Evolutionary conservation across 2,329 filamentous ascomycete species (phyloP), one percentile per base, ranked within the genome.

Genomic region (Trichoderma asperellum): DNA sequence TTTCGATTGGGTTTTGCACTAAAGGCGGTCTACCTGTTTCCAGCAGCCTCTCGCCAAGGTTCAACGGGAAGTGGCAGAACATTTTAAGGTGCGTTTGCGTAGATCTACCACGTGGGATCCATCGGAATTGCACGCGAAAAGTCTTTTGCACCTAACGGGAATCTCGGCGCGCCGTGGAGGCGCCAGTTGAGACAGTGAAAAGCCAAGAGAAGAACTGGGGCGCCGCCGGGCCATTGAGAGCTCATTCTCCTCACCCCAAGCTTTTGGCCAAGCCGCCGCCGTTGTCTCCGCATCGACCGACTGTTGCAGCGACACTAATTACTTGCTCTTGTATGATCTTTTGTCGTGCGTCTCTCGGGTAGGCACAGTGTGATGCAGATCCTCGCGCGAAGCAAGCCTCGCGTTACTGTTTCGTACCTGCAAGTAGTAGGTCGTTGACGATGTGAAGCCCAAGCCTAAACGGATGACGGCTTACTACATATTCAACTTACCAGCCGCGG

Each of bases 51-150:
- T 29, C 49, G 24, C 43, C 62, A 34, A 57, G 35, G 52, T 24
- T 55, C 62, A 24, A 24, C 62, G 62, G 62, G 21, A 65, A 65
- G 62, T 65, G 62, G 62, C 62, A 65, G 62, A 55, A 34, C 27
- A 57, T 18, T n/a, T 57, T 47, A 40, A 32, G 29, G 34, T 32
- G 40, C 59, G 27, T 52, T 43, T 24, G 18, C 32, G 40, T 56
- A 69, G 67, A 69, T 69, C 67, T 69, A 60, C 67, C 67, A 69
- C 67, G 67, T 69, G 67, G 67, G 53, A 69, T 58, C 58, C 52
- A 61, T 49, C 47, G 47, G n/a, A 12, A 24, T 49, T 21, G 47
- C 47, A 52, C 56, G 35, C 24, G 34, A 49, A 34, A 35, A n/a
- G 65, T 68, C 47, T 49, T 52, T 68, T 55, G 62, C 62, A 47